Base-by-base conservation (phyloP, 2,329 filamentous ascomycete species). In the Cladosporium cucumerinum region DNA sequence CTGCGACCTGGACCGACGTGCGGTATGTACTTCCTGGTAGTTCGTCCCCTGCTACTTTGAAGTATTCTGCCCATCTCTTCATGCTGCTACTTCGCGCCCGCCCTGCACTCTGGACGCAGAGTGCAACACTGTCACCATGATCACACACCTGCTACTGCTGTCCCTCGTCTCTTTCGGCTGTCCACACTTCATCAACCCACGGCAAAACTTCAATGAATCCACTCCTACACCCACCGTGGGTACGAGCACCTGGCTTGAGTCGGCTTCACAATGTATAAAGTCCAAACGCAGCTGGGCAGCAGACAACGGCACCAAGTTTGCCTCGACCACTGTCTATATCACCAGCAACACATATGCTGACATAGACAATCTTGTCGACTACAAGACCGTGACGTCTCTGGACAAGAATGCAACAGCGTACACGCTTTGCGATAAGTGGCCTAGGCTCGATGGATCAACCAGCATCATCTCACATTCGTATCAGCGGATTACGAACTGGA, bases 351-450 rank as follows among this genome's bases (percentile, higher is more conserved):
- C 39, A 3, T 46, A 46, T 5, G 39, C 8, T 2, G 39, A 46
- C 7, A 21, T 46, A 3, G 6, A 46, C 39, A 46, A 46, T 46
- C n/a, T 21, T 46, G 39, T 23, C 2, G 39, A 46, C 39, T 46
- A 46, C 39, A 46, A 46, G 39, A 46, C 39, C 39, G 3, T 10
- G 8, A 46, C 39, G 2, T 46, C 39, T 21, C 39, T 46, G 39
- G 39, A 46, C 1, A 26, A 21, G 14, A 66, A 64, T 51, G 18
- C 54, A n/a, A 60, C 52, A 12, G 63, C 67, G 4, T 70, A 66
- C 60, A 70, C 68, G 5, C 68, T 72, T 8, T 72, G 70, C 48
- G 70, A 72, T 63, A 68, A 68, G 26, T 71, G 39, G 25, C 69
- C 68, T 7, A 66, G 70, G 12, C 63, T 72, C 14, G 52, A 69